phyloP scores from a whole-genome alignment of 2,329 filamentous ascomycete species.

The Aspergillus sp. region DNA sequence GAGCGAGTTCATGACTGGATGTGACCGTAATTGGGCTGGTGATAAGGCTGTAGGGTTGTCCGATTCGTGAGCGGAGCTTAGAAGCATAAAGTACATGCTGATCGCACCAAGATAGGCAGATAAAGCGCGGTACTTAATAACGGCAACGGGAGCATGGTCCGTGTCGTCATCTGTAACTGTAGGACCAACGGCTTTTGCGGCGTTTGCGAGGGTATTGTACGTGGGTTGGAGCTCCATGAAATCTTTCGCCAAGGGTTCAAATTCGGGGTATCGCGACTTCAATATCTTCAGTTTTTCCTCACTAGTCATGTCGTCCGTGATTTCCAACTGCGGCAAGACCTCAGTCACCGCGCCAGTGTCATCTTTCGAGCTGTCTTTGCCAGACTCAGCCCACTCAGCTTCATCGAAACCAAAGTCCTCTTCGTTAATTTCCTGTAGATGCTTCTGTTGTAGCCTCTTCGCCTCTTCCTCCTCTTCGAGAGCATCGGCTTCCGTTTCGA shows the following conservation, averaged over 20 bases:
- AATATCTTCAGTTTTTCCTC: slow-evolving; percentile 76
- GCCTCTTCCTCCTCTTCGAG: slow-evolving; percentile 92
- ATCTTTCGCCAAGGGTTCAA: slow-evolving; percentile 81
- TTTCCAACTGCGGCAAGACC: slow-evolving; percentile 77
- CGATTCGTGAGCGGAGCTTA: slow-evolving; percentile 73
- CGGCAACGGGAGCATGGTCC: slow-evolving; percentile 52
- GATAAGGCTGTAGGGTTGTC: slow-evolving; percentile 62
- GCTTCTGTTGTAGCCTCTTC: slow-evolving; percentile 84
- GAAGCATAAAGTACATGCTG: slow-evolving; percentile 89
- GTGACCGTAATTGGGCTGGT: slow-evolving; percentile 79
- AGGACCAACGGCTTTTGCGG: slow-evolving; percentile 58
- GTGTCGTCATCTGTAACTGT: slow-evolving; percentile 36
- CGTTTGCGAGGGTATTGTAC: slow-evolving; percentile 58
- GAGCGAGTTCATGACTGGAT: slow-evolving; percentile 85
- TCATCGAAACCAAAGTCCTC: slow-evolving; percentile 94
- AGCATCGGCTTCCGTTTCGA: slow-evolving; percentile 71
- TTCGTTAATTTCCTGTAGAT: slow-evolving; percentile 82
- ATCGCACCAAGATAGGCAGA: slow-evolving; percentile 84
- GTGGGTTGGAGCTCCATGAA: slow-evolving; percentile 67
- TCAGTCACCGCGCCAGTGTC: slow-evolving; percentile 70
- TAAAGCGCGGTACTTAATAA: slow-evolving; percentile 75
- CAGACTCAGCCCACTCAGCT: slow-evolving; percentile 72
- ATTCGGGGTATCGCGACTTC: slow-evolving; percentile 83
- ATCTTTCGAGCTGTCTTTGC: slow-evolving; percentile 49
- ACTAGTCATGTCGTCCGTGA: slow-evolving; percentile 74